These are phyloP conservation scores for Polytrichum commune DNA, from an alignment of 225 moss, liverwort and hornwort species.

Conservation along the genomic window DNA sequence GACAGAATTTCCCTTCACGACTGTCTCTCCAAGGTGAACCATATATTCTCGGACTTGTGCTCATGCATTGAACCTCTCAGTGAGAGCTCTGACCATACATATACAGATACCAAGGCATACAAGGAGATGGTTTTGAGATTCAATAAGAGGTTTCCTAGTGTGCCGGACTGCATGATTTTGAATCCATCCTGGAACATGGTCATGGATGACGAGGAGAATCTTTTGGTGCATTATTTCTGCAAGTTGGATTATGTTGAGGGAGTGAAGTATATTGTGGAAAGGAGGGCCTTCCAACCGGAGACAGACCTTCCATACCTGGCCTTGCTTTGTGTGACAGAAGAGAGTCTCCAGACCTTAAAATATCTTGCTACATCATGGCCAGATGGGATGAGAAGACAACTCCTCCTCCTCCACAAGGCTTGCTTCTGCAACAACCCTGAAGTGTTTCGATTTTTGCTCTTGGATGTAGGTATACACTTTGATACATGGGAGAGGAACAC, in stretches of 20 bases:
- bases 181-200: conserved; percentile 23
- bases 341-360: background rate
- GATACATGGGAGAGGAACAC: conserved; percentile 1
- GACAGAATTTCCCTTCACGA: conserved; percentile 9
- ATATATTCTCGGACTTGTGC: conserved; percentile 5
- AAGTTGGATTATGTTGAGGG: conserved; percentile 25
- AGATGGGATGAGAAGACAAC: background rate
- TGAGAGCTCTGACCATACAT: background rate
- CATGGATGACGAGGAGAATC: conserved; percentile 21
- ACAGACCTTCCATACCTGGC: conserved; percentile 4
- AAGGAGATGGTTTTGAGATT: conserved; percentile 8
- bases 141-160: conserved; percentile 1
- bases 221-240: conserved; percentile 26
- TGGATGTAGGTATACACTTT: conserved; percentile 7
- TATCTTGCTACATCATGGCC: conserved; percentile 3
- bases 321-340: conserved; percentile 4
- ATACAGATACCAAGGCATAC: background rate
- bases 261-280: conserved; percentile 21
- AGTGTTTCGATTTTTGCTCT: conserved; percentile 2
- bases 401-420: conserved; percentile 4
- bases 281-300: background rate
- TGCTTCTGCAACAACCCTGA: conserved; percentile 2
- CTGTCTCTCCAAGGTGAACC: conserved; percentile 12
- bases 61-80: background rate
- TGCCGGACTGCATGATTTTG: conserved; percentile 7